These are phyloP conservation scores for Anisogramma anomala DNA, from an alignment of 2,329 filamentous ascomycete genomes.

Conservation along the genomic window DNA sequence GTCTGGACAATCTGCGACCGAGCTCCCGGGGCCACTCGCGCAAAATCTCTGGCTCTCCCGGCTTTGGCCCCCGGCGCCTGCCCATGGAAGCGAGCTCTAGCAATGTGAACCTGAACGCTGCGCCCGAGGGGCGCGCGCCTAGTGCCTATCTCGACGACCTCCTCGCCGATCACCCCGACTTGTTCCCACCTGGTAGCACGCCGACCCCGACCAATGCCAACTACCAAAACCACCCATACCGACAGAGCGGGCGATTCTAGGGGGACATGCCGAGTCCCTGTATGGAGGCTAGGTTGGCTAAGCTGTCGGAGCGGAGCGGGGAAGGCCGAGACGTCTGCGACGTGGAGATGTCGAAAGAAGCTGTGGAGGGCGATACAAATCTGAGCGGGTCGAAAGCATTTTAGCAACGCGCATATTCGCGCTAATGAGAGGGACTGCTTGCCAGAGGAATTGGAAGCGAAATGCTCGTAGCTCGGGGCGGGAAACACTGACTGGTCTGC, in stretches of 20 bases:
- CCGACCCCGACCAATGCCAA: slow-evolving; percentile 19
- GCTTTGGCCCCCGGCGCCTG: slow-evolving; percentile 33
- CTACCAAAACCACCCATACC: slow-evolving; percentile 15
- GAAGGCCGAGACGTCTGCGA: slow-evolving; percentile 1
- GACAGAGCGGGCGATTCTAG: slow-evolving; percentile 16
- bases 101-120: slow-evolving; percentile 53
- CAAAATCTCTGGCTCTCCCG: slow-evolving; percentile 43
- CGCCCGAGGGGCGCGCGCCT: slow-evolving; percentile 61
- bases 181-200: slow-evolving; percentile 32
- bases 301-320: slow-evolving; percentile 12
- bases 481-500: not conserved
- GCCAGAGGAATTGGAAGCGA: not conserved
- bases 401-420: not conserved
- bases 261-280: slow-evolving; percentile 3
- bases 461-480: not conserved
- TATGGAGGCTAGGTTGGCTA: slow-evolving; percentile 11
- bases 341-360: not conserved
- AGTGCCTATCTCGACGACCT: slow-evolving; percentile 86
- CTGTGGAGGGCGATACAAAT: slow-evolving; percentile 1
- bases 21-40: slow-evolving; percentile 42
- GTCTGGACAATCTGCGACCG: slow-evolving; percentile 48
- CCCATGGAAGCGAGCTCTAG: slow-evolving; percentile 45
- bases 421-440: not conserved
- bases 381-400: not conserved
- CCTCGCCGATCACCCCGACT: slow-evolving; percentile 59